These are phyloP conservation scores for Henningerozyma blattae DNA, from an alignment of 805 yeast genomes.

Conservation along the genomic window DNA sequence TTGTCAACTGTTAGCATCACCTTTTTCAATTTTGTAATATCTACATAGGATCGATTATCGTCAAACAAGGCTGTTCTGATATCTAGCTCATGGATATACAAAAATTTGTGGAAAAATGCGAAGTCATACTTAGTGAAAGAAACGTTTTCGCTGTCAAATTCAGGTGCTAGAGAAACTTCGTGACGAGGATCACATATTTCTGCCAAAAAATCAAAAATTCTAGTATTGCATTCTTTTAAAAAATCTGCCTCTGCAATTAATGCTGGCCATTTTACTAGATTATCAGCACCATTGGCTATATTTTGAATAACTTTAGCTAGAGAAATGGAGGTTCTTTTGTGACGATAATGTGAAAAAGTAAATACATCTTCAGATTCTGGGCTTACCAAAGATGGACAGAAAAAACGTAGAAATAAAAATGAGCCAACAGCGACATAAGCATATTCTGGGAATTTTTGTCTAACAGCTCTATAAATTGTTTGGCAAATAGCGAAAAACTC, in stretches of 20 bases:
- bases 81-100: conserved; percentile 35
- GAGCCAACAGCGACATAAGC: conserved; percentile 71
- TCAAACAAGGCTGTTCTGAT: conserved; percentile 16
- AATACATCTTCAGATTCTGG: conserved; percentile 47
- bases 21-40: conserved; percentile 9
- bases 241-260: conserved; percentile 32
- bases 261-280: conserved; percentile 52
- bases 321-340: conserved; percentile 58
- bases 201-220: conserved; percentile 31
- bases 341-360: conserved; percentile 28
- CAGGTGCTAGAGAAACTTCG: neutral
- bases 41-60: conserved; percentile 7
- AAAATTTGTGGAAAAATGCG: conserved; percentile 34
- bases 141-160: conserved; percentile 7
- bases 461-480: conserved; percentile 45
- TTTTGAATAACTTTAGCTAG: conserved; percentile 77
- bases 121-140: conserved; percentile 12
- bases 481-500: conserved; percentile 64
- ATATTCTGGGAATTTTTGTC: conserved; percentile 53
- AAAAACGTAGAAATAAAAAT: conserved; percentile 65
- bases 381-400: conserved; percentile 83
- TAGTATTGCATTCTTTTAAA: conserved; percentile 27
- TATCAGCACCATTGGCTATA: conserved; percentile 72
- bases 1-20: conserved; percentile 31
- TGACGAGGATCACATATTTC: conserved; percentile 16